These are phyloP conservation scores for Ilex aquifolium DNA, from an alignment of 257 asterid species.

Conservation along the genomic window DNA sequence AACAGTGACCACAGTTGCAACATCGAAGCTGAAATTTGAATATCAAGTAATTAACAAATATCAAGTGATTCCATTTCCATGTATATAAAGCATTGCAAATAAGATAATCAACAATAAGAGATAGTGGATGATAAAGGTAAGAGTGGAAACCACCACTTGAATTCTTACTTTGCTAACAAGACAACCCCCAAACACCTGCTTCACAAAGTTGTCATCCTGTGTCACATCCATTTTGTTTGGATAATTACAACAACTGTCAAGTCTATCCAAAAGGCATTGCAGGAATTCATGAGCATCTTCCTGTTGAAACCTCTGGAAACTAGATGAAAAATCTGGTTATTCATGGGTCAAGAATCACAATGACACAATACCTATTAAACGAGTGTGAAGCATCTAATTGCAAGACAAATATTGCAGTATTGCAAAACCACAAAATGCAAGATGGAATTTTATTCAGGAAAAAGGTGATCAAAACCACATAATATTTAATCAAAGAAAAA, in stretches of 20 bases:
- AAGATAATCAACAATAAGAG: too few relatives aligned
- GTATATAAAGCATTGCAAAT: too few relatives aligned
- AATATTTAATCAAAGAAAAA: not conserved
- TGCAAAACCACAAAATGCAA: too few relatives aligned
- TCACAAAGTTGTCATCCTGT: slow-evolving; percentile 46
- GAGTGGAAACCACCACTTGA: not conserved
- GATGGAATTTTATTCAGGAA: not conserved
- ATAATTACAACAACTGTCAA: slow-evolving; percentile 37
- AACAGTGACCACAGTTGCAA: slow-evolving; percentile 77
- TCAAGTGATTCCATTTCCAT: not conserved
- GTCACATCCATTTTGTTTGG: slow-evolving; percentile 4
- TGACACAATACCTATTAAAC: too few relatives aligned
- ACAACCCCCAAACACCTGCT: slow-evolving; percentile 69
- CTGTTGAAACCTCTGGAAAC: slow-evolving; percentile 57
- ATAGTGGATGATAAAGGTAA: too few relatives aligned
- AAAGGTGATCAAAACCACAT: not conserved
- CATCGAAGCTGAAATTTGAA: slow-evolving; percentile 67
- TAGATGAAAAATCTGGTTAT: slow-evolving; percentile 60
- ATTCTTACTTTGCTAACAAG: slow-evolving; percentile 68
- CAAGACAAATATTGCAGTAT: too few relatives aligned
- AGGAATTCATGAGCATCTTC: slow-evolving; percentile 93
- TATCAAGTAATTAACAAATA: not conserved
- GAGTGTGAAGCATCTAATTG: too few relatives aligned
- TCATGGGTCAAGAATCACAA: slow-evolving; percentile 42
- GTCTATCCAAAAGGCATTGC: slow-evolving; percentile 77